Evolutionary conservation across 1,284 basidiomycete species (phyloP).

Genomic region (Rhodofomes roseus): DNA sequence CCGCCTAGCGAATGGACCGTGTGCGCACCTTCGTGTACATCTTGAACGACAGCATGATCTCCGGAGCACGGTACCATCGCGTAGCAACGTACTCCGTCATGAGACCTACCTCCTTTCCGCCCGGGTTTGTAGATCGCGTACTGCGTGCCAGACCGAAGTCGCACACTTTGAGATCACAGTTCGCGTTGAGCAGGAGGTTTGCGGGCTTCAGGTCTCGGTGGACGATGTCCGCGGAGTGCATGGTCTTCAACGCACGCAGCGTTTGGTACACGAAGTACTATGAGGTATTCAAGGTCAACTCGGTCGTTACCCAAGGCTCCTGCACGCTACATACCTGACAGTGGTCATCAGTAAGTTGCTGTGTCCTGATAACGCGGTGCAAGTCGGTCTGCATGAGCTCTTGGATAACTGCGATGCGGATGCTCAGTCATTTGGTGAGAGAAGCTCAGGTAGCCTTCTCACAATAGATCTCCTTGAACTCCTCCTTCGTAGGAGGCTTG

Average conservation of each 20-base stretch:
- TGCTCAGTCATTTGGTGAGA: constrained; percentile 2
- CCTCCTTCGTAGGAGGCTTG: constrained; percentile 70
- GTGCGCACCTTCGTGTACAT: constrained; percentile 66
- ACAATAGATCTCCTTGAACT: constrained; percentile 85
- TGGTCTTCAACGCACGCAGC: constrained; percentile 80
- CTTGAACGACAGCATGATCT: constrained; percentile 90
- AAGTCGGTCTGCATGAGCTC: constrained; percentile 91
- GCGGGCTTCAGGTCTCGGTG: constrained; percentile 84
- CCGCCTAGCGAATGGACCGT: neutral
- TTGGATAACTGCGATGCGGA: constrained; percentile 60
- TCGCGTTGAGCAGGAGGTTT: constrained; percentile 78
- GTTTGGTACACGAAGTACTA: constrained; percentile 76
- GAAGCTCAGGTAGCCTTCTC: constrained; percentile 21
- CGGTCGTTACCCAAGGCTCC: neutral
- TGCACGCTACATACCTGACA: constrained; percentile 53
- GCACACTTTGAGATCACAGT: constrained; percentile 85
- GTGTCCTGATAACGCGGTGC: constrained; percentile 87
- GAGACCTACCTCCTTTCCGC: constrained; percentile 66
- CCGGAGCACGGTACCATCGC: constrained; percentile 81
- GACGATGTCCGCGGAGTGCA: constrained; percentile 78
- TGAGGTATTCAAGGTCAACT: constrained; percentile 2
- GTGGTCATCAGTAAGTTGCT: constrained; percentile 87
- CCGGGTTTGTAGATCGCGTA: constrained; percentile 58
- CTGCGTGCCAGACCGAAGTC: constrained; percentile 81
- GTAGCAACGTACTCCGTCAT: constrained; percentile 89